Evolutionary conservation across 176 grass and related monocot genomes (phyloP), one percentile per base, ranked within the genome.

Genomic region (Chloris gayana): DNA sequence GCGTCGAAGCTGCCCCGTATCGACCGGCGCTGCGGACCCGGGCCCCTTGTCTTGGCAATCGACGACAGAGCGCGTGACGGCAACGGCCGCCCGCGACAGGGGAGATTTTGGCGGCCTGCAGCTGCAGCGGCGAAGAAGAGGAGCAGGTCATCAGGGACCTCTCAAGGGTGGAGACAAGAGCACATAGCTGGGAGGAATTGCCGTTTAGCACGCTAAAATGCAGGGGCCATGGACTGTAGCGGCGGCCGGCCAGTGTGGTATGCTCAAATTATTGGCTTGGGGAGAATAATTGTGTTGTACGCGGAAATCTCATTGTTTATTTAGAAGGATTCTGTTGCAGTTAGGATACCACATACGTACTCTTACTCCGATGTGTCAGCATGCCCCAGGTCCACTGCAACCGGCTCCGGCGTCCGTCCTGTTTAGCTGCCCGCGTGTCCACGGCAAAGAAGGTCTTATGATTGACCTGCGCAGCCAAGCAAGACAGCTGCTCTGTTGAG

Each of bases 131-230:
- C 50, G 12, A 49, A 49, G 14, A 14, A 4, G 22, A 11, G 22
- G 7, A 58, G 56, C 12, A 11, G 56, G 22, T 58, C 54, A 58
- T 58, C 54, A 58, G 54, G 54, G 54, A 10, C 54, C 51, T 39
- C 62, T n/a, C n/a, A n/a, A 6, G 51, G 67, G 34, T 27, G 39
- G 14, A 31, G 73, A 71, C 73, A 70, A 72, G 0, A 17, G 32
- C 57, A 12, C 75, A 78, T 72, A 37, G 83, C 83, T 79, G 83
- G 83, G 67, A 31, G 42, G 75, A 30, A 64, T 45, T 26, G 83
- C 45, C 75, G 68, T 85, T 37, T 44, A 72, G 74, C 44, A 9
- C 58, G 17, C 58, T 26, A 41, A 75, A 54, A 46, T 59, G 34
- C 74, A 83, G n/a, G 12, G 1, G 14, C 37, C 77, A 14, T 68